Conservation (phyloP, 2,329 filamentous ascomycete species). For the Neurospora crassa region DNA sequence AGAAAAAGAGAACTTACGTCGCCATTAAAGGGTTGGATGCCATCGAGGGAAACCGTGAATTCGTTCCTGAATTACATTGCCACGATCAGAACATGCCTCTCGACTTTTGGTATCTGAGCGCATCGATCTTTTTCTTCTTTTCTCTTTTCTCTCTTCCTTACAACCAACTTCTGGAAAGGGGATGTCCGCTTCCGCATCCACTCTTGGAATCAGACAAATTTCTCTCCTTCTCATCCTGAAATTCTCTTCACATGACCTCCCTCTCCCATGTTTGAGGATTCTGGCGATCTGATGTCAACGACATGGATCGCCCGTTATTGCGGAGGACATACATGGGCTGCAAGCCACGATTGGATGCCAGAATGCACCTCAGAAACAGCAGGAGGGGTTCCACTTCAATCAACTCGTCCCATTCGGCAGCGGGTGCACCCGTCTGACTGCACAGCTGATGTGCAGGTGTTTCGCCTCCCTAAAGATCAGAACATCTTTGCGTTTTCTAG, state of each 20-base stretch:
- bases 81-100: too few relatives aligned
- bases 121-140: neutral
- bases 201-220: neutral
- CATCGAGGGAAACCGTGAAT: too few relatives aligned
- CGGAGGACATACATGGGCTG: neutral
- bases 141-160: neutral
- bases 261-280: neutral
- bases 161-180: neutral
- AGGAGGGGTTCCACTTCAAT: neutral
- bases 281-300: neutral
- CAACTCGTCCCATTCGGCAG: neutral
- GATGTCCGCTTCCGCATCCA: neutral
- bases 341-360: neutral
- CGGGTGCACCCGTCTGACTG: neutral
- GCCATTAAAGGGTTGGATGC: too few relatives aligned
- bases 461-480: neutral
- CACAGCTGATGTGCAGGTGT: neutral
- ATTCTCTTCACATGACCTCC: neutral
- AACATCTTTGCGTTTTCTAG: neutral
- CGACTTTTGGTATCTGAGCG: too few relatives aligned
- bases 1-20: neutral
- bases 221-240: neutral
- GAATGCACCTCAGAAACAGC: neutral
- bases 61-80: too few relatives aligned
- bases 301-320: neutral